Percentiles rank a stretch among this genome's conserved stretches.
These are phyloP conservation scores for Fusarium redolens DNA, from an alignment of 2,329 filamentous ascomycete species.

Conservation along the genomic window DNA sequence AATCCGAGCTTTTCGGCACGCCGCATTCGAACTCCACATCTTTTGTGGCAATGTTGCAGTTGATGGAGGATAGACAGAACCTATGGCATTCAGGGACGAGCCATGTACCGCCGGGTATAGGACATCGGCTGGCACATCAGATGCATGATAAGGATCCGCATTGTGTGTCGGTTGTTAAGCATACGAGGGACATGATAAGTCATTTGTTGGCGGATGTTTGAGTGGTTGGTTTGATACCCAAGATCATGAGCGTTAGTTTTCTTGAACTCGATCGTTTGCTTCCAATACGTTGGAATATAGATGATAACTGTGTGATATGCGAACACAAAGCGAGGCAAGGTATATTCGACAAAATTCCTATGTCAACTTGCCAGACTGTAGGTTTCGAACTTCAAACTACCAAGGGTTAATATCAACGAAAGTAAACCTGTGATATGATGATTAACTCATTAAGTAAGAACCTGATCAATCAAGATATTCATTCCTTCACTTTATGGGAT, in stretches of 20 bases:
- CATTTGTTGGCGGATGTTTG: slow-evolving; percentile 22
- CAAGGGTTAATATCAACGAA: too few species aligned
- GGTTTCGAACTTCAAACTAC: too few species aligned
- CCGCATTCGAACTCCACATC: background rate
- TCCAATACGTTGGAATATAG: background rate
- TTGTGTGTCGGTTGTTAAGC: slow-evolving; percentile 41
- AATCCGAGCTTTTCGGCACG: slow-evolving; percentile 33
- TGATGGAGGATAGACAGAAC: slow-evolving; percentile 42
- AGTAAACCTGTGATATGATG: too few species aligned
- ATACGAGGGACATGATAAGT: slow-evolving; percentile 35
- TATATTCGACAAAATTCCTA: too few species aligned
- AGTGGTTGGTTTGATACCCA: slow-evolving; percentile 10
- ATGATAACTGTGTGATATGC: too few species aligned
- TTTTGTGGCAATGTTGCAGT: slow-evolving; percentile 29
- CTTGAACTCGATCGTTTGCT: background rate
- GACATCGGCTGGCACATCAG: slow-evolving; percentile 12
- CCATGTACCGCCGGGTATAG: slow-evolving; percentile 10
- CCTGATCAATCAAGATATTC: too few species aligned
- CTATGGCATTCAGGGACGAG: slow-evolving; percentile 39
- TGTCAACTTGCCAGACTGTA: too few species aligned
- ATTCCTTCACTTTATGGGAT: accelerated
- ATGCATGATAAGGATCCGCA: slow-evolving; percentile 35
- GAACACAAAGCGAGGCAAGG: background rate
- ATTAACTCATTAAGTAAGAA: too few species aligned
- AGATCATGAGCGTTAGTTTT: background rate